Evolutionary conservation across 1,284 basidiomycete genomes (phyloP), one percentile per base, ranked within the genome.

Genomic region (Leccinum holopus): DNA sequence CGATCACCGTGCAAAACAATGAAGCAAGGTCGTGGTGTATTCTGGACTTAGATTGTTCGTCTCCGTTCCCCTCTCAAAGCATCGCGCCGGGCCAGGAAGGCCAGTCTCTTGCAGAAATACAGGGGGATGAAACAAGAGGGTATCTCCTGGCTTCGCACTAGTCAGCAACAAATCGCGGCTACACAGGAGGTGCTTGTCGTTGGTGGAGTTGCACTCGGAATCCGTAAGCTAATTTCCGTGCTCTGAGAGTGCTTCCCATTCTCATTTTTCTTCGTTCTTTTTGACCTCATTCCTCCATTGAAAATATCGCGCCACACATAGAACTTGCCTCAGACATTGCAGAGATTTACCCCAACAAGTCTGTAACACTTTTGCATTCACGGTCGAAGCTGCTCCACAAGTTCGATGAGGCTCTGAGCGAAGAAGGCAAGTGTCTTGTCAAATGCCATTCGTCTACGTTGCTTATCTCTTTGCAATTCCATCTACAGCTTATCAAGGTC

Each of bases 301-400:
- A 21, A 44, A 53, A 52, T 9, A 3, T 57, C 10, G 7, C 14
- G 8, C 16, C 14, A 18, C 25, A 8, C 16, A 61, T 10, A 72
- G 82, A 91, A 72, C 87, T 87, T 67, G 87, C 88, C 1, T 84
- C 86, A 1, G 90, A 92, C 70, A 86, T 91, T 65, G 84, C 84
- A 35, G 83, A 84, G 12, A 69, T 86, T 16, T 82, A 85, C 67
- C 87, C 87, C 0, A 69, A 73, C 32, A 87, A 87, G 70, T 70
- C 75, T 2, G 83, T 91, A 2, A 89, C 87, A 0, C 78, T 91
- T n/a, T 76, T 91, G 0, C 89, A 91, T 70, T 89, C 87, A 0
- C 81, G 90, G 3, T 65, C 76, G 16, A 80, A 79, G 25, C 78
- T 91, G 6, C 77, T 91, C 21, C 86, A 87, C 0, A 73, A 79